Evolutionary conservation across 202 grass and related monocot genomes (phyloP), one percentile per base, ranked within the genome.

Genomic region (Dendrocalamus latiflorus): DNA sequence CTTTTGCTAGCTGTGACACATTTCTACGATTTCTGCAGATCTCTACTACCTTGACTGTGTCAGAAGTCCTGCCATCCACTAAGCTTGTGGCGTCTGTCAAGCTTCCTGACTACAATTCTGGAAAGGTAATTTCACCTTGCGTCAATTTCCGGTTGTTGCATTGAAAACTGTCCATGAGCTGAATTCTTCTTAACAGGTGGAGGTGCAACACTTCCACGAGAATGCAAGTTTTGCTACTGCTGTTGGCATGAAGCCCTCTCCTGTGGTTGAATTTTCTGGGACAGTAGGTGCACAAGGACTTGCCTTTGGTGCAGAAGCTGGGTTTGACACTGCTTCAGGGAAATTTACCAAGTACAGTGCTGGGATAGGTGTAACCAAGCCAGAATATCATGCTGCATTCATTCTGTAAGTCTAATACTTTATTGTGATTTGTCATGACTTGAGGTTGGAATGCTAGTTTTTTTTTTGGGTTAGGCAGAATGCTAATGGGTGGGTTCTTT

Each of bases 261-360:
- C 96, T 18, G 70, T 93, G 33, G 83, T 99, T 72, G 93, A 99
- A 47, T 65, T 99, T 84, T 99, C 96, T 79, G 88, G 70, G 12
- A 77, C 91, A 39, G 76, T 95, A 28, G 96, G 96, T 70, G 81
- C 87, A 20, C 78, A 92, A 75, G 96, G 85, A 37, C 39, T 95
- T 68, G 83, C 81, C 7, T 81, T 95, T 54, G 96, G 96, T 50
- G 91, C 83, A 51, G 93, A 99, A 80, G 96, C 83, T 82, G 87
- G 86, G 75, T 99, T 92, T 89, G 89, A 99, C 81, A 92, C 89
- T 72, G 81, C 83, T 77, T 86, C 86, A 38, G 93, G 96, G 57
- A 90, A 65, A 71, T 88, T 95, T 74, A 86, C 89, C n/a, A 99
- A 99, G 83, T 99, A 95, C 85, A 94, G 44, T n/a, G n/a, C n/a